Evolutionary conservation across 225 moss, liverwort and hornwort species (phyloP).

Genomic region (Physcomitrium patens): DNA sequence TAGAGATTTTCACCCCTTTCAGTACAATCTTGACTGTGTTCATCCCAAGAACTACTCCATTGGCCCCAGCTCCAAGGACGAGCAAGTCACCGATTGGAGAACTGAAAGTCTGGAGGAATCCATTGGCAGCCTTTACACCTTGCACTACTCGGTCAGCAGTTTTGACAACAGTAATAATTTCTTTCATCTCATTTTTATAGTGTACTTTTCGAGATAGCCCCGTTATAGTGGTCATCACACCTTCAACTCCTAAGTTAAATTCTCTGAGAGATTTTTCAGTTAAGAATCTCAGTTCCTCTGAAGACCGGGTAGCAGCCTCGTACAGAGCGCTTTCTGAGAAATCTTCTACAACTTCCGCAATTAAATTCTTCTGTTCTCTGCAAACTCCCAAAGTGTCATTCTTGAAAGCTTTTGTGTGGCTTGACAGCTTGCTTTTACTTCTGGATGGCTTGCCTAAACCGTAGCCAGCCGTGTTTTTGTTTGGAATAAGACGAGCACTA

Average conservation of each 20-base stretch:
- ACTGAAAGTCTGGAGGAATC: slow-evolving; percentile 60
- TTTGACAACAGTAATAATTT: slow-evolving; percentile 68
- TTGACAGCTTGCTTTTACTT: slow-evolving; percentile 28
- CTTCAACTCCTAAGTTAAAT: slow-evolving; percentile 45
- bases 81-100: slow-evolving; percentile 64
- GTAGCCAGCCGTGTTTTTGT: slow-evolving; percentile 32
- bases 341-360: slow-evolving; percentile 14
- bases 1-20: slow-evolving; percentile 86
- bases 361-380: slow-evolving; percentile 19
- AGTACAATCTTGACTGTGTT: slow-evolving; percentile 74
- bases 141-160: slow-evolving; percentile 78
- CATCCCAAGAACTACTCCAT: slow-evolving; percentile 68
- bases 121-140: slow-evolving; percentile 73
- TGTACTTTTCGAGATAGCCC: slow-evolving; percentile 44
- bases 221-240: slow-evolving; percentile 53
- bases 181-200: slow-evolving; percentile 57
- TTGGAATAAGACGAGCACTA: slow-evolving; percentile 31
- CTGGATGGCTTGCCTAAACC: slow-evolving; percentile 38
- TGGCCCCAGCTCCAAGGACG: slow-evolving; percentile 68
- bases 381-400: slow-evolving; percentile 26
- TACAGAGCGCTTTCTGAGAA: slow-evolving; percentile 13
- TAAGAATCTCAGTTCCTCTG: slow-evolving; percentile 1
- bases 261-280: slow-evolving; percentile 28
- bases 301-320: slow-evolving; percentile 16
- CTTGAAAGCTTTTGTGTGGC: slow-evolving; percentile 35